phyloP scores from a whole-genome alignment of 176 grass and related monocot species.

The Puya raimondii region DNA sequence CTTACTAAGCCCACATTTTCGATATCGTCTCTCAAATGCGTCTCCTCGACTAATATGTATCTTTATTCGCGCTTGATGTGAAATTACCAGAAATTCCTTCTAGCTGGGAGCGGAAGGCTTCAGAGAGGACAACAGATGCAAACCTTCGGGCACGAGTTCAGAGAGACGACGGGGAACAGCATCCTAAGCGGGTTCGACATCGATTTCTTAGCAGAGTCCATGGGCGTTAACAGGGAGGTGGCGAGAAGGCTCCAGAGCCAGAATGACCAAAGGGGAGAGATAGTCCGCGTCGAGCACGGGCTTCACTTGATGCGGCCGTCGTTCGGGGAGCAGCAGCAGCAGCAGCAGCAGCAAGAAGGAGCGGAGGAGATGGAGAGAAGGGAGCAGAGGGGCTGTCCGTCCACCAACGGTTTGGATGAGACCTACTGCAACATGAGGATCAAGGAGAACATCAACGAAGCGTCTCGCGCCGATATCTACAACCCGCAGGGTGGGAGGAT shows the following conservation, averaged over 20 bases:
- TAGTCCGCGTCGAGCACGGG: neutral
- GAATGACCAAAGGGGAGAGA: constrained; percentile 21
- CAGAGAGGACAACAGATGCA: constrained; percentile 9
- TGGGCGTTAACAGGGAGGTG: constrained; percentile 6
- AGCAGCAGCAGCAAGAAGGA: constrained; percentile 10
- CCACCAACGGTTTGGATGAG: constrained; percentile 30
- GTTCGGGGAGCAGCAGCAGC: constrained; percentile 20
- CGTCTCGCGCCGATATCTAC: constrained; percentile 26
- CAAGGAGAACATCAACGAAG: constrained; percentile 25
- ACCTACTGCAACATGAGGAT: constrained; percentile 29
- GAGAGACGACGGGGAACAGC: neutral
- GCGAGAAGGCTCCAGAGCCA: constrained; percentile 21
- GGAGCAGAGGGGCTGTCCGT: neutral
- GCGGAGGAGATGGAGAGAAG: constrained; percentile 6
- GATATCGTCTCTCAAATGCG: too few species aligned
- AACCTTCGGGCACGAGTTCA: neutral
- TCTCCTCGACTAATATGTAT: neutral
- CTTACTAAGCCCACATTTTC: neutral
- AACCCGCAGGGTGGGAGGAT: constrained; percentile 29
- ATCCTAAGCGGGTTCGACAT: neutral
- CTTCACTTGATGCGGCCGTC: constrained; percentile 5
- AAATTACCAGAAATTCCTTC: constrained; percentile 26
- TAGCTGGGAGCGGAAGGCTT: constrained; percentile 32
- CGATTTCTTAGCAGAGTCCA: neutral
- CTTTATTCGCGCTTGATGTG: neutral